Percentiles rank a stretch among this genome's conserved stretches.
These are phyloP conservation scores for Penicillium coffeae DNA, from an alignment of 495 filamentous ascomycete species.

Conservation along the genomic window DNA sequence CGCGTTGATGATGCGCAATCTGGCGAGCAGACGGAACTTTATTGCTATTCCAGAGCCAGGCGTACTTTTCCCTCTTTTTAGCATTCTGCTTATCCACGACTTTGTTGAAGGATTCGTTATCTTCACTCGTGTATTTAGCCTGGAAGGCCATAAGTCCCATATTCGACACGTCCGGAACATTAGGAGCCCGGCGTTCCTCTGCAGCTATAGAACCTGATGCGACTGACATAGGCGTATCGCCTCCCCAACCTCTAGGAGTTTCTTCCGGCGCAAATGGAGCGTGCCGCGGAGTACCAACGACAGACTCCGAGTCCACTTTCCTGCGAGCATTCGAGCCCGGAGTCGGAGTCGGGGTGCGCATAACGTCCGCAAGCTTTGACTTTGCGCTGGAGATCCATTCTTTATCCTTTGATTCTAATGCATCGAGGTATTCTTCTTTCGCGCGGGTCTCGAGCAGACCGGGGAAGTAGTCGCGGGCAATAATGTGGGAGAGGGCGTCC, in stretches of 20 bases:
- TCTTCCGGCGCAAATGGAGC: slow-evolving; percentile 48
- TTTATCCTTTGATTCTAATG: slow-evolving; percentile 75
- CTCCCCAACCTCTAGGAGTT: slow-evolving; percentile 46
- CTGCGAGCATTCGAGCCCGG: slow-evolving; percentile 39
- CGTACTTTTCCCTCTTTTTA: slow-evolving; percentile 74
- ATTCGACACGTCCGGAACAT: slow-evolving; percentile 66
- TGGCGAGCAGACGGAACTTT: slow-evolving; percentile 85
- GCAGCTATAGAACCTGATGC: slow-evolving; percentile 39
- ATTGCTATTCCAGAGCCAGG: slow-evolving; percentile 84
- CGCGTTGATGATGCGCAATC: slow-evolving; percentile 70
- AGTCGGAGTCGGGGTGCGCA: slow-evolving; percentile 67
- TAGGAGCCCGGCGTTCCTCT: slow-evolving; percentile 26
- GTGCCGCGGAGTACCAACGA: slow-evolving; percentile 23
- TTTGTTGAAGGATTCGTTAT: slow-evolving; percentile 93
- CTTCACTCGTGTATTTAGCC: slow-evolving; percentile 89
- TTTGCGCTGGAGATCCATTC: slow-evolving; percentile 84
- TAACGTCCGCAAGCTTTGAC: slow-evolving; percentile 66
- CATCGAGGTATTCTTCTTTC: slow-evolving; percentile 89
- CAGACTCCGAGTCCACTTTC: slow-evolving; percentile 29
- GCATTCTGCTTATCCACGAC: slow-evolving; percentile 88
- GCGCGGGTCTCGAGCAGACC: slow-evolving; percentile 79
- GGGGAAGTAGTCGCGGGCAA: slow-evolving; percentile 95
- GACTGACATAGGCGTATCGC: slow-evolving; percentile 66
- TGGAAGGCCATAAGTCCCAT: slow-evolving; percentile 84
- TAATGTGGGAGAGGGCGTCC: slow-evolving; percentile 85